phyloP scores from a whole-genome alignment of 139 green algal species.

The Eudorina sp. region DNA sequence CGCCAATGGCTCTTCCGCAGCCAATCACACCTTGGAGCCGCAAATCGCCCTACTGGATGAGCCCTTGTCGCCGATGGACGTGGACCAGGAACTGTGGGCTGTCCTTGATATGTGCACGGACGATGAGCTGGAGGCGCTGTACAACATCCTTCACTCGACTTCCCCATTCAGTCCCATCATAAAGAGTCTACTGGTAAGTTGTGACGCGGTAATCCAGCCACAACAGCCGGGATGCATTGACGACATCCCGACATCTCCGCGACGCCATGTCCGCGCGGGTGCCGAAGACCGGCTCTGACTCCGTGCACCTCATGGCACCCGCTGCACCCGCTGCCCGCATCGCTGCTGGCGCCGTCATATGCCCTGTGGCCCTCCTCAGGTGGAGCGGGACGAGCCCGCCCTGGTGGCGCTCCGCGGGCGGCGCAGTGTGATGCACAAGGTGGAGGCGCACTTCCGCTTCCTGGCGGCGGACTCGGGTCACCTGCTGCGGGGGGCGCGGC shows the following conservation, averaged over 20 bases:
- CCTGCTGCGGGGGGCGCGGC: slow-evolving; percentile 73
- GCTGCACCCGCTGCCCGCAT: no score
- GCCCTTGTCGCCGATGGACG: slow-evolving; percentile 36
- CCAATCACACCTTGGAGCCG: background rate
- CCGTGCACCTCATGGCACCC: no score
- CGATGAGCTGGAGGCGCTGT: slow-evolving; percentile 81
- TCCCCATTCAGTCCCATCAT: slow-evolving; percentile 74
- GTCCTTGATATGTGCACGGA: slow-evolving; percentile 84
- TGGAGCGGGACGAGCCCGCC: slow-evolving; percentile 62
- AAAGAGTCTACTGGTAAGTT: slow-evolving; percentile 64
- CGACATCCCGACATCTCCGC: no score
- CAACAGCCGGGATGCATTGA: no score
- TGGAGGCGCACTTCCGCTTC: slow-evolving; percentile 88
- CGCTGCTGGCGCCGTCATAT: no score
- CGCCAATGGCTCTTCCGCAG: background rate
- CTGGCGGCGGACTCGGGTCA: slow-evolving; percentile 77
- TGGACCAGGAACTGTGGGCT: slow-evolving; percentile 45
- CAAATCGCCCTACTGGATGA: background rate
- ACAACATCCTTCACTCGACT: slow-evolving; percentile 51
- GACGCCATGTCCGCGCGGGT: no score
- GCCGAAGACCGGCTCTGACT: no score
- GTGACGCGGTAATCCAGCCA: no score
- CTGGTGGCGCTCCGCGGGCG: slow-evolving; percentile 58
- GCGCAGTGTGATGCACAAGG: slow-evolving; percentile 65
- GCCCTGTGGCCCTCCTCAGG: slow-evolving; percentile 2